These are phyloP conservation scores for Mortierella sp. DNA, from an alignment of 371 early-diverging fungal species.

Conservation along the genomic window DNA sequence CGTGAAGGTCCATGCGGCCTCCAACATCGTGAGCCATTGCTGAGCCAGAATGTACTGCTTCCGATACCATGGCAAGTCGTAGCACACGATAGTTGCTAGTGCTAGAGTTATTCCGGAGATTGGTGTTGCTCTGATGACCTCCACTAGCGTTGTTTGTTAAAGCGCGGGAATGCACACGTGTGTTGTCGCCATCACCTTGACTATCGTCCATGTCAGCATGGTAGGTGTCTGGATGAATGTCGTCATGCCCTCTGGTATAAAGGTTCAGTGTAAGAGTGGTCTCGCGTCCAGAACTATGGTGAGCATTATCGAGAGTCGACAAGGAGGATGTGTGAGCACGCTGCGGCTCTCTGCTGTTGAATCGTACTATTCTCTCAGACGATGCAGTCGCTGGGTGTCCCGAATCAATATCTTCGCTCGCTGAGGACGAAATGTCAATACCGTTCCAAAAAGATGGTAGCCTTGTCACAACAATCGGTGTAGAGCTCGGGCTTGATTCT, in stretches of 20 bases:
- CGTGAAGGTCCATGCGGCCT: not conserved
- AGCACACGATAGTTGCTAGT: not conserved
- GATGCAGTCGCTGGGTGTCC: not conserved
- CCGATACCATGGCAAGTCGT: not conserved
- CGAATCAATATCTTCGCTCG: constrained; percentile 9
- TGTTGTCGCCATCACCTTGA: not conserved
- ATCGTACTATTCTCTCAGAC: constrained; percentile 12
- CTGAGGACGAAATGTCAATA: constrained; percentile 8
- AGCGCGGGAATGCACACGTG: not conserved
- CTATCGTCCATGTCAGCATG: constrained; percentile 18
- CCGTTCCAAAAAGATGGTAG: not conserved
- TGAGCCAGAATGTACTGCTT: not conserved
- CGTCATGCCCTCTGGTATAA: not conserved
- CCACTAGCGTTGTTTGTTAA: not conserved
- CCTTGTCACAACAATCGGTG: constrained; percentile 11
- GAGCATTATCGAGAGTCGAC: not conserved
- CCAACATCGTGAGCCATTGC: not conserved
- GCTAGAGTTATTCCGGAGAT: not conserved
- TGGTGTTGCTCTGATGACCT: not conserved
- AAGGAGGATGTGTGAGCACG: not conserved
- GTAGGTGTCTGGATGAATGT: constrained; percentile 8
- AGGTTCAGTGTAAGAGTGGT: not conserved
- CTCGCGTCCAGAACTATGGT: not conserved
- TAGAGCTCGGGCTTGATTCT: constrained; percentile 30
- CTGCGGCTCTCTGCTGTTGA: constrained; percentile 9